These are phyloP conservation scores for Erysimum pusillum DNA, from an alignment of 441 rosid species.

Conservation along the genomic window DNA sequence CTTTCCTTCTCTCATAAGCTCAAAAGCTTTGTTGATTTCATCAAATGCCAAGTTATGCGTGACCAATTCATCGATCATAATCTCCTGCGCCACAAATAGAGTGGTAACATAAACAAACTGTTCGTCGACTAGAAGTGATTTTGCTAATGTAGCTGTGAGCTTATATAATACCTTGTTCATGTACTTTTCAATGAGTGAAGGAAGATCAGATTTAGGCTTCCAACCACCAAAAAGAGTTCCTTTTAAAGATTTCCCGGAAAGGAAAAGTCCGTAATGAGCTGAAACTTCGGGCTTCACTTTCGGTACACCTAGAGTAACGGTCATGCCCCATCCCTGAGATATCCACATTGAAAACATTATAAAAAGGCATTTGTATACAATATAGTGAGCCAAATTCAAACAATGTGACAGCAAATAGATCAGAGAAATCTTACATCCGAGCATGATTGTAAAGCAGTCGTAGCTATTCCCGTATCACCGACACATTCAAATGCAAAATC, in stretches of 20 bases:
- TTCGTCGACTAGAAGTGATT: neutral
- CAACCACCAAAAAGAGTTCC: slow-evolving; percentile 91
- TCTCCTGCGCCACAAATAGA: slow-evolving; percentile 62
- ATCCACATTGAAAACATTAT: slow-evolving; percentile 5
- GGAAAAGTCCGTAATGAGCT: slow-evolving; percentile 80
- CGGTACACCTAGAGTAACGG: slow-evolving; percentile 93
- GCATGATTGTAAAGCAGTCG: slow-evolving; percentile 90
- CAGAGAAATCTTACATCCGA: slow-evolving; percentile 64
- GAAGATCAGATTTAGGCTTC: slow-evolving; percentile 93
- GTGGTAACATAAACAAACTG: neutral
- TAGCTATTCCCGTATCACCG: slow-evolving; percentile 76
- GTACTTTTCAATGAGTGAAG: slow-evolving; percentile 79
- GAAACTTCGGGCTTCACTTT: slow-evolving; percentile 79
- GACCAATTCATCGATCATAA: slow-evolving; percentile 75
- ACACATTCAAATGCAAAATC: slow-evolving; percentile 91
- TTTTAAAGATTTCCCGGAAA: slow-evolving; percentile 77
- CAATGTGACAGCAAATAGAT: slow-evolving; percentile 12
- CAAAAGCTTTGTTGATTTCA: slow-evolving; percentile 81
- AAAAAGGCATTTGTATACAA: neutral
- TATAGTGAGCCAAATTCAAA: neutral
- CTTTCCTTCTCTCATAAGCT: slow-evolving; percentile 85
- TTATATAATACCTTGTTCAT: slow-evolving; percentile 64
- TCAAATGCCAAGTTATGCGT: slow-evolving; percentile 77
- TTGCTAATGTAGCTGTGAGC: neutral
- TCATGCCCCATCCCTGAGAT: slow-evolving; percentile 88